These are phyloP conservation scores for Auriscalpium orientale DNA, from an alignment of 768 basidiomycete genomes.

Conservation along the genomic window DNA sequence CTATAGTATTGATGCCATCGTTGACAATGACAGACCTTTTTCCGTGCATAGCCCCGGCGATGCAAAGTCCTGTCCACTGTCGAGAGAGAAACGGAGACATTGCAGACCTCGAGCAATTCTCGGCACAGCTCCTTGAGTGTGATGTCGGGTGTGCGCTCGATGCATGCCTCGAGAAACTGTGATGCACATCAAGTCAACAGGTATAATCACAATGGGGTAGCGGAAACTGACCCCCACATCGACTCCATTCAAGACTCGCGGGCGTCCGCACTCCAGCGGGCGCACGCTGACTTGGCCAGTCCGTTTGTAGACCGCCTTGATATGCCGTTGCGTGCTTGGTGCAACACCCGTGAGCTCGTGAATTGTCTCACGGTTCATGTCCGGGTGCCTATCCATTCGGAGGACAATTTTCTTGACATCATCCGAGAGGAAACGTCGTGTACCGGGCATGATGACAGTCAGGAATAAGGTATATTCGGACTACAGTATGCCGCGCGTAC, in stretches of 20 bases:
- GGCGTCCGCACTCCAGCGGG: neutral
- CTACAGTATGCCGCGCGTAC: no score
- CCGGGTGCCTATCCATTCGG: neutral
- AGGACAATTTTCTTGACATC: neutral
- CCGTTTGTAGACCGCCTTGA: neutral
- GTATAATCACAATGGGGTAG: neutral
- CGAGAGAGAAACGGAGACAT: neutral
- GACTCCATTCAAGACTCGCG: neutral
- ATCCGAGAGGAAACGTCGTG: neutral
- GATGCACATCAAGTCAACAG: neutral
- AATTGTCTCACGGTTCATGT: neutral
- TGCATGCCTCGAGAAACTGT: neutral
- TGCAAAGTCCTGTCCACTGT: neutral
- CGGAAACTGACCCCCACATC: neutral
- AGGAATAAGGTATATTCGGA: no score
- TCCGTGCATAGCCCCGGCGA: neutral
- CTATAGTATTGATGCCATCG: no score
- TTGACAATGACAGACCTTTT: neutral
- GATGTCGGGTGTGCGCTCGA: neutral
- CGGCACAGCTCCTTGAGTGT: neutral
- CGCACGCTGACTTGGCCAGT: neutral
- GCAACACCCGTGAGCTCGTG: neutral
- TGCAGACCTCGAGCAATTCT: neutral
- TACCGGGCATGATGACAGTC: neutral
- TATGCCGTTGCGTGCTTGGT: neutral